Conservation (phyloP, 257 asterid species). For the Gentiana straminea region DNA sequence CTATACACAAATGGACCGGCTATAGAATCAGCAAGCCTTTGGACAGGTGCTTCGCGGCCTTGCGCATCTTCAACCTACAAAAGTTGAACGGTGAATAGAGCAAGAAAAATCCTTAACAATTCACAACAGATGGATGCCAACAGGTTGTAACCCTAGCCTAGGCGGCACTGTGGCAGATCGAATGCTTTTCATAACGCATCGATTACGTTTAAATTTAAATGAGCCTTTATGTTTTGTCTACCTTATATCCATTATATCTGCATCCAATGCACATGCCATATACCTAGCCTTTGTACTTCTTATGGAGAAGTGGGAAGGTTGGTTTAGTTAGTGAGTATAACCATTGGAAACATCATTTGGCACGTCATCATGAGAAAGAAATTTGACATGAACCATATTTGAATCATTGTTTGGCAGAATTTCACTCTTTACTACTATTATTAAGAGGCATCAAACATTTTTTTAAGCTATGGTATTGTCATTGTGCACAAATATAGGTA, state of each 20-base stretch:
- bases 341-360: no score
- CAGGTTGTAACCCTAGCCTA: background rate
- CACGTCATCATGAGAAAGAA: no score
- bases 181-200: background rate
- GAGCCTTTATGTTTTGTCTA: no score
- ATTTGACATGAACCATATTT: no score
- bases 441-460: no score
- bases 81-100: background rate
- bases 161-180: background rate
- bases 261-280: background rate
- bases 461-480: no score
- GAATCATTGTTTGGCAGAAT: no score
- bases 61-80: slow-evolving; percentile 98
- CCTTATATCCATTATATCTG: no score
- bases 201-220: no score
- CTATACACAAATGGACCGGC: slow-evolving; percentile 97
- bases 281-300: background rate
- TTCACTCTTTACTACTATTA: no score
- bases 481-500: no score
- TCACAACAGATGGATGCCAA: background rate
- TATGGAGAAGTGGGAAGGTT: background rate
- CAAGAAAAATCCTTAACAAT: background rate
- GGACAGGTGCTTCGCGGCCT: slow-evolving; percentile 99
- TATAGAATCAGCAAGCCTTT: slow-evolving; percentile 94
- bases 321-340: no score